Percentiles rank a stretch among this genome's conserved stretches.
phyloP scores from a whole-genome alignment of 306 rosid genomes.

The Fagus crenata region DNA sequence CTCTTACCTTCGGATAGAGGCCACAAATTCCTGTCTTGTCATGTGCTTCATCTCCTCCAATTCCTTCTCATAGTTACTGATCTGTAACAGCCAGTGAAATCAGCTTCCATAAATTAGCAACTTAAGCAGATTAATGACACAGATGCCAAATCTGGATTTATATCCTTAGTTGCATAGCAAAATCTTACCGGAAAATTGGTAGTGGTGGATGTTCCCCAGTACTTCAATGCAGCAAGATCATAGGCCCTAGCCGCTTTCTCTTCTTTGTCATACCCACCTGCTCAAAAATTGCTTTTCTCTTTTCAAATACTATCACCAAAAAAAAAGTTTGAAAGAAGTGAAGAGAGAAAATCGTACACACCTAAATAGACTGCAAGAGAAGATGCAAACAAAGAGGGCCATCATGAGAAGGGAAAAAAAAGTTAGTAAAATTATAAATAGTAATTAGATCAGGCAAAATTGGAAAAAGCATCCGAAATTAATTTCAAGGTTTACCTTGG shows the following conservation, averaged over 20 bases:
- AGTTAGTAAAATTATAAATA: constrained; percentile 18
- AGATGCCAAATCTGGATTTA: not conserved
- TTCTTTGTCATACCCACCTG: constrained; percentile 99
- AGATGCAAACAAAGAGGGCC: constrained; percentile 27
- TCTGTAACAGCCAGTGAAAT: constrained; percentile 41
- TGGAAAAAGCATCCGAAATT: constrained; percentile 5
- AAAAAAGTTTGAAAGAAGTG: not conserved
- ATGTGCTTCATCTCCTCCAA: constrained; percentile 95
- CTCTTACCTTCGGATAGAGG: constrained; percentile 81
- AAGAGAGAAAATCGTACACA: constrained; percentile 27
- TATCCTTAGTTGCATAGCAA: not conserved
- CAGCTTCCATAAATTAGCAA: not conserved
- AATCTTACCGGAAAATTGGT: constrained; percentile 82
- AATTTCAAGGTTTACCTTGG: constrained; percentile 60
- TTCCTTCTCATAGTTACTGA: constrained; percentile 91
- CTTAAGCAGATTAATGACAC: not conserved
- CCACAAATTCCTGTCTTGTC: constrained; percentile 99
- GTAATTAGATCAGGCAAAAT: not conserved
- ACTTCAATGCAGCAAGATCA: constrained; percentile 95
- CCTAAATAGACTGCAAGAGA: constrained; percentile 62
- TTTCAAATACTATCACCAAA: not conserved
- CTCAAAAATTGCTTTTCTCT: not conserved
- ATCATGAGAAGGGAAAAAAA: constrained; percentile 24
- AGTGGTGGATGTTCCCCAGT: constrained; percentile 98
- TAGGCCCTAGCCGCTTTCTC: constrained; percentile 99